A percentile compares a stretch with the other conserved stretches of the same genome.
Conservation (phyloP, 1,139 yeast species). For the Kurtzmaniella natalensis region DNA sequence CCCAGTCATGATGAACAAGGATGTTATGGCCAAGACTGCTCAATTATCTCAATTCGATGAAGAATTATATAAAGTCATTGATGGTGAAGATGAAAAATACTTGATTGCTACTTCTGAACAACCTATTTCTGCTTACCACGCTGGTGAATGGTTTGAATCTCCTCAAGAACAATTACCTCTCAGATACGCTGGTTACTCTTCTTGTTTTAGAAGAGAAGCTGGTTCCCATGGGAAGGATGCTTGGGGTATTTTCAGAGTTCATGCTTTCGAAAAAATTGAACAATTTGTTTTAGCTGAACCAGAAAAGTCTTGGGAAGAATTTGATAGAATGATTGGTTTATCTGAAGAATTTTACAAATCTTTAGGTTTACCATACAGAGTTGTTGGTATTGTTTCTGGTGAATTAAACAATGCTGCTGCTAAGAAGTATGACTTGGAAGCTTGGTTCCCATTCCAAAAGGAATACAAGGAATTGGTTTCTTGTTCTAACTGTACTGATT, state of each 20-base stretch:
- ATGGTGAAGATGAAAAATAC: constrained; percentile 96
- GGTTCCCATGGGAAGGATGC: constrained; percentile 99
- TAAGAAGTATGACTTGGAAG: constrained; percentile 96
- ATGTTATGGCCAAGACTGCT: constrained; percentile 98
- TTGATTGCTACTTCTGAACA: constrained; percentile 98
- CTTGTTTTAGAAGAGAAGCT: constrained; percentile 99
- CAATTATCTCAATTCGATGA: constrained; percentile 97
- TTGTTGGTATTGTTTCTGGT: constrained; percentile 97
- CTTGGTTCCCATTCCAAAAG: constrained; percentile 99
- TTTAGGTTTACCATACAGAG: constrained; percentile 90
- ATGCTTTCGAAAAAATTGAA: constrained; percentile 96
- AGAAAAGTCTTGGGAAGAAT: constrained; percentile 96
- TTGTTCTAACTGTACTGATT: constrained; percentile 98
- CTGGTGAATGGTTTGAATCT: constrained; percentile 97
- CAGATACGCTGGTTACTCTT: constrained; percentile 94
- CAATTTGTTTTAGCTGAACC: constrained; percentile 96
- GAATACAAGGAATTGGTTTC: constrained; percentile 98
- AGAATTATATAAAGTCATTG: constrained; percentile 93
- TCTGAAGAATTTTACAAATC: constrained; percentile 94
- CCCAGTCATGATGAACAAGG: constrained; percentile 99
- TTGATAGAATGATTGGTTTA: constrained; percentile 86
- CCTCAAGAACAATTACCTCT: constrained; percentile 96
- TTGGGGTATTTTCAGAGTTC: constrained; percentile 99
- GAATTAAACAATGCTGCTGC: constrained; percentile 99
- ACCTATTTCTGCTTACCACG: constrained; percentile 97